phyloP scores from a whole-genome alignment of 1,139 yeast species.

The Candida labiduridarum region DNA sequence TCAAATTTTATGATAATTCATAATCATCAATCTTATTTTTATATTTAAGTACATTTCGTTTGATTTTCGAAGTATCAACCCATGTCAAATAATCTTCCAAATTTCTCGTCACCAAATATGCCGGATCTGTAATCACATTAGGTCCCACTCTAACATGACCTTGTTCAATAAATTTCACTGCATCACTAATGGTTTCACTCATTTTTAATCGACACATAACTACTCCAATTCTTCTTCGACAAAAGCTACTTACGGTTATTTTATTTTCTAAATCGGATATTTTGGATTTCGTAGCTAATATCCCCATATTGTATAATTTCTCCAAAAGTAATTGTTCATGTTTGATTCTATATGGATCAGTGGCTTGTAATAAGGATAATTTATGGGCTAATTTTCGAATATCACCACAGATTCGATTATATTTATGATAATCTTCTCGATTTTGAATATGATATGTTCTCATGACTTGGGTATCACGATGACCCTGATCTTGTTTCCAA shows the following conservation, averaged over 20 bases:
- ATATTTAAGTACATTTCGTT: conserved; percentile 84
- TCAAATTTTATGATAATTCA: conserved; percentile 50
- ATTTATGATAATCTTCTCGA: conserved; percentile 93
- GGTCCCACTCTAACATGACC: conserved; percentile 99
- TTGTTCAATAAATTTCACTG: conserved; percentile 89
- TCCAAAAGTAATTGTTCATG: conserved; percentile 88
- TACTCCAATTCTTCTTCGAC: conserved; percentile 90
- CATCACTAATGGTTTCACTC: conserved; percentile 90
- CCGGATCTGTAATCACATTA: conserved; percentile 92
- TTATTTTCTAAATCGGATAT: conserved; percentile 93
- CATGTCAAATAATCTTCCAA: conserved; percentile 97
- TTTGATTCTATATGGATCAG: conserved; percentile 81
- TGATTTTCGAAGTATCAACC: conserved; percentile 94
- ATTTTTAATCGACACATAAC: conserved; percentile 93
- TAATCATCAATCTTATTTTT: conserved; percentile 84
- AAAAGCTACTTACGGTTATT: conserved; percentile 86
- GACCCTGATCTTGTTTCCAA: conserved; percentile 97
- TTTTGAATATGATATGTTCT: conserved; percentile 90
- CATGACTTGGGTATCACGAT: conserved; percentile 94
- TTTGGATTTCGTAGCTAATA: conserved; percentile 80
- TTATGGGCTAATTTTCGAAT: conserved; percentile 85
- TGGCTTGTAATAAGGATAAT: conserved; percentile 79
- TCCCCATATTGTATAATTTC: conserved; percentile 85
- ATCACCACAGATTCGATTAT: conserved; percentile 89
- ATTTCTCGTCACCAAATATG: conserved; percentile 86